phyloP scores from a whole-genome alignment of 1,284 basidiomycete species.

The Ceratobasidium sp. region DNA sequence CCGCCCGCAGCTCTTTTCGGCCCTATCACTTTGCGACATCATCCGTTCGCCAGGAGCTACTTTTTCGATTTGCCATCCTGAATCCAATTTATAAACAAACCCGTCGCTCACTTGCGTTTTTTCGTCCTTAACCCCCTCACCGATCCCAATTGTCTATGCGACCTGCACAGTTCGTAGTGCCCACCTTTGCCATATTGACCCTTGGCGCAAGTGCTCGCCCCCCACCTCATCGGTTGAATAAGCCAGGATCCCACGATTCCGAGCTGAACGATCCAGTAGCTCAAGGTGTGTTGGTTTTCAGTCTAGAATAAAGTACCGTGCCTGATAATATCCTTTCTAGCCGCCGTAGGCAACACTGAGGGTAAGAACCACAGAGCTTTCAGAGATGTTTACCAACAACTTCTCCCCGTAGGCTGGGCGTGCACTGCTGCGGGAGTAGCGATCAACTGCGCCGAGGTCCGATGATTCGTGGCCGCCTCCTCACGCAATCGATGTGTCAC shows the following conservation, averaged over 20 bases:
- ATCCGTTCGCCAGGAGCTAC: not conserved
- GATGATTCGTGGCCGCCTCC: conserved; percentile 1
- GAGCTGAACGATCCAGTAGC: conserved; percentile 37
- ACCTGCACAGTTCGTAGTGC: conserved; percentile 9
- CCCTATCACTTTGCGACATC: not conserved
- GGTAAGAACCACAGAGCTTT: not conserved
- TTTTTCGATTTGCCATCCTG: not conserved
- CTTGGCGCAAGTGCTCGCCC: conserved; percentile 22
- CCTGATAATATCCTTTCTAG: not conserved
- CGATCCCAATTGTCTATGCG: conserved; percentile 8
- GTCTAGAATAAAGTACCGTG: not conserved
- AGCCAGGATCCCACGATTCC: conserved; percentile 33
- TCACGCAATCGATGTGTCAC: not conserved
- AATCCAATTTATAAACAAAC: not conserved
- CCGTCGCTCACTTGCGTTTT: not conserved
- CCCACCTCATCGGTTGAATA: conserved; percentile 32
- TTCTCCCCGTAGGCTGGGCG: conserved; percentile 11
- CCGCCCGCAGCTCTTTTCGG: not conserved
- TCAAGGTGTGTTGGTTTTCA: conserved; percentile 14
- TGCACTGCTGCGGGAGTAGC: conserved; percentile 36
- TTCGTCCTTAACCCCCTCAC: not conserved
- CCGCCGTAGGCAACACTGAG: conserved; percentile 40
- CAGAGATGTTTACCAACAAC: not conserved
- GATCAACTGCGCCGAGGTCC: conserved; percentile 22
- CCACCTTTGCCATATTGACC: not conserved